These are phyloP conservation scores for Diaporthe velutina DNA, from an alignment of 2,329 filamentous ascomycete genomes.

Conservation along the genomic window DNA sequence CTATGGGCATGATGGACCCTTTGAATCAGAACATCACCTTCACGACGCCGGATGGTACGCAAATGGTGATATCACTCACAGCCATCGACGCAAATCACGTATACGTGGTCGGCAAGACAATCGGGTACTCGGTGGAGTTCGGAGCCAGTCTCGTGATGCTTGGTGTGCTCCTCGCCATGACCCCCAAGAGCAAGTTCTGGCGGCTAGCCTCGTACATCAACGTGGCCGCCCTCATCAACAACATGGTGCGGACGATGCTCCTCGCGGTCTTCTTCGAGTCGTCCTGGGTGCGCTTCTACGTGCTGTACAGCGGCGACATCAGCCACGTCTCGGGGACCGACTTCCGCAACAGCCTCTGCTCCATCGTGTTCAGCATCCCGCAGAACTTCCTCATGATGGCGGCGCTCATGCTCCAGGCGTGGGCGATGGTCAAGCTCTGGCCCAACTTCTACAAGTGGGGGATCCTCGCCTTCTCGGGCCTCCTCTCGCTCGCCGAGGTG, in stretches of 20 bases:
- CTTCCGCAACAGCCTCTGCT: conserved; percentile 53
- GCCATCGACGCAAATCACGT: conserved; percentile 50
- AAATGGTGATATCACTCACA: conserved; percentile 9
- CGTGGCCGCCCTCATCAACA: conserved; percentile 68
- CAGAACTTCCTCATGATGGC: conserved; percentile 60
- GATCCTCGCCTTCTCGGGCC: conserved; percentile 47
- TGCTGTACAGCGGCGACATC: conserved; percentile 68
- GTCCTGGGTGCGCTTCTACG: conserved; percentile 72
- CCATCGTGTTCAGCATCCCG: conserved; percentile 57
- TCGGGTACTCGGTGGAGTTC: conserved; percentile 79
- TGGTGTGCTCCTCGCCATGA: conserved; percentile 75
- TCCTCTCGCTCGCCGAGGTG: conserved; percentile 48
- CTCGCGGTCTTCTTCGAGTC: conserved; percentile 72
- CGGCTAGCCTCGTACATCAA: conserved; percentile 78
- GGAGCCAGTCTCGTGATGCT: conserved; percentile 77
- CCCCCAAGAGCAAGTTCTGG: conserved; percentile 72
- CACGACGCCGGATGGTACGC: conserved; percentile 7
- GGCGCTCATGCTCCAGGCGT: conserved; percentile 65
- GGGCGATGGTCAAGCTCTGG: conserved; percentile 66
- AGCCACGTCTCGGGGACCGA: conserved; percentile 57
- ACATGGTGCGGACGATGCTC: conserved; percentile 70
- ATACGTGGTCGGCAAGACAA: conserved; percentile 54
- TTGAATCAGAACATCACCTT: conserved; percentile 33
- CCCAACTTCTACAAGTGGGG: conserved; percentile 49
- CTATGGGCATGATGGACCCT: neutral